Percentiles rank a stretch among this genome's conserved stretches.
These are phyloP conservation scores for Fusarium sp. DNA, from an alignment of 2,329 filamentous ascomycete species.

Conservation along the genomic window DNA sequence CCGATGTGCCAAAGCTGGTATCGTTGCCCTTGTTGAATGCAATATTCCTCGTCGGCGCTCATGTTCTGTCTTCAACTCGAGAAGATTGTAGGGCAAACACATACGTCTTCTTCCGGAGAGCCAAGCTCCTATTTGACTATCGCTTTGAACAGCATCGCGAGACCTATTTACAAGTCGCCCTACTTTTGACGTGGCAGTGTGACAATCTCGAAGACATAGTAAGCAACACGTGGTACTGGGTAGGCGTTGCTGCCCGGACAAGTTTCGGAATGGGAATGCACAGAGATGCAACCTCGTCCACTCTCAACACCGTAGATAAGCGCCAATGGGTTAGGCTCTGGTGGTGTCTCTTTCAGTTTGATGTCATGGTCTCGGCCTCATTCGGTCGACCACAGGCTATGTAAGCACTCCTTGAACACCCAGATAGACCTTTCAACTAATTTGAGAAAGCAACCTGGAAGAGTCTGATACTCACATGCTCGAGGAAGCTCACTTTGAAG, in stretches of 20 bases:
- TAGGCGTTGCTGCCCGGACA: slow-evolving; percentile 64
- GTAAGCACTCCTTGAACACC: slow-evolving; percentile 40
- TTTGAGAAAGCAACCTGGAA: slow-evolving; percentile 56
- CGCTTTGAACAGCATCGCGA: slow-evolving; percentile 66
- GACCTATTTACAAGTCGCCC: slow-evolving; percentile 65
- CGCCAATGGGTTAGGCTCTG: slow-evolving; percentile 55
- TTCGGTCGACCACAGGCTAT: slow-evolving; percentile 66
- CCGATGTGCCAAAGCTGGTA: slow-evolving; percentile 59
- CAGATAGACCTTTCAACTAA: neutral
- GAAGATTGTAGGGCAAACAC: slow-evolving; percentile 58
- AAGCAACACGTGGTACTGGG: slow-evolving; percentile 65
- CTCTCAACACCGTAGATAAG: slow-evolving; percentile 50
- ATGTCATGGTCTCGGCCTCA: slow-evolving; percentile 53
- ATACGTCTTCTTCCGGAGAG: slow-evolving; percentile 63
- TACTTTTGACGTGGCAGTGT: slow-evolving; percentile 68
- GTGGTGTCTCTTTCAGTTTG: slow-evolving; percentile 58
- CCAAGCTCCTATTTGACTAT: slow-evolving; percentile 65
- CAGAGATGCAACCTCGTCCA: slow-evolving; percentile 50
- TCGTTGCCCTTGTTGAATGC: slow-evolving; percentile 64
- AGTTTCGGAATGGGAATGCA: slow-evolving; percentile 68
- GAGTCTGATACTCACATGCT: slow-evolving; percentile 64
- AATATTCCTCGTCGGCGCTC: slow-evolving; percentile 64
- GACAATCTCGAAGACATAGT: slow-evolving; percentile 67
- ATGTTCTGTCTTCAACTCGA: slow-evolving; percentile 58
- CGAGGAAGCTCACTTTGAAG: slow-evolving; percentile 60